Evolutionary conservation across 768 basidiomycete species (phyloP).

Genomic region (Trametes punicea): DNA sequence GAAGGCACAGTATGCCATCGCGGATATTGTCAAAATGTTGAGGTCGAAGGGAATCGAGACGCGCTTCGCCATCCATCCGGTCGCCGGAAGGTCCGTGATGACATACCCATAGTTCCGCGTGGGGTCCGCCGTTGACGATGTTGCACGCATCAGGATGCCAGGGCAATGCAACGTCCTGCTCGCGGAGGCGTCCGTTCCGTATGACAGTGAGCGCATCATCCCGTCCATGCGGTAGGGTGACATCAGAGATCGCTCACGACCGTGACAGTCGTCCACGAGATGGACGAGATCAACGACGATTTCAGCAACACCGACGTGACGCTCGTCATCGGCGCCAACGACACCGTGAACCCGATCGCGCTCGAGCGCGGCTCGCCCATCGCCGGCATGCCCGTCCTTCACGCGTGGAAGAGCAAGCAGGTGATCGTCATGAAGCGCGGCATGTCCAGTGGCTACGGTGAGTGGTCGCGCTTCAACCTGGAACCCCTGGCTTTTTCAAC

Average conservation of each 20-base stretch:
- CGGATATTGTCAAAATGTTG: conserved; percentile 72
- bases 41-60: conserved; percentile 74
- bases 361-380: conserved; percentile 84
- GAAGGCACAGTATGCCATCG: conserved; percentile 75
- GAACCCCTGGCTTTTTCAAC: not conserved
- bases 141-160: conserved; percentile 64
- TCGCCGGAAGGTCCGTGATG: conserved; percentile 57
- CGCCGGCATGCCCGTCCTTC: conserved; percentile 89
- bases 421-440: conserved; percentile 93
- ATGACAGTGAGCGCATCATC: conserved; percentile 60
- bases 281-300: conserved; percentile 95
- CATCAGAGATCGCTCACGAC: not conserved
- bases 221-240: not conserved
- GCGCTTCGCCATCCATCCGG: conserved; percentile 86
- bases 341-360: conserved; percentile 89
- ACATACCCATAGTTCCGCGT: no score
- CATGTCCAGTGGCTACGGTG: conserved; percentile 85
- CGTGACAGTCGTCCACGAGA: conserved; percentile 76
- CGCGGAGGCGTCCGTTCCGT: conserved; percentile 87
- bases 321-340: conserved; percentile 88
- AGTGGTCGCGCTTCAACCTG: conserved; percentile 16
- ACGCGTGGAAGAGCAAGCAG: conserved; percentile 92
- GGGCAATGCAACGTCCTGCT: conserved; percentile 91
- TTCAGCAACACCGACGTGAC: conserved; percentile 87
- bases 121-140: no score